A percentile compares a stretch with the other conserved stretches of the same genome.
phyloP scores from a whole-genome alignment of 345 rosid genomes.

The Trapa incisa region DNA sequence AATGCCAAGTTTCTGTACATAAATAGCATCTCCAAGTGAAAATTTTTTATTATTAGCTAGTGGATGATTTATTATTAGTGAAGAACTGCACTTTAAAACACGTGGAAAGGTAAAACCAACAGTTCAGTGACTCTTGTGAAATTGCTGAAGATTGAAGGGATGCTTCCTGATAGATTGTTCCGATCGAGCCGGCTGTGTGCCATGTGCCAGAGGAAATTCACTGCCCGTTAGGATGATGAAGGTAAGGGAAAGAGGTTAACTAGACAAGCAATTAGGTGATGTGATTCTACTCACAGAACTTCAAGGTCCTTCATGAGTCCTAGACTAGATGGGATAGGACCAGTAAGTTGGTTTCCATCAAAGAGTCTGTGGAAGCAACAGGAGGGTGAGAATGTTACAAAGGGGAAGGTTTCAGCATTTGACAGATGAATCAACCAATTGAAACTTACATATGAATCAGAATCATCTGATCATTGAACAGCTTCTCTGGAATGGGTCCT shows the following conservation, averaged over 20 bases:
- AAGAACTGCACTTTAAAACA: neutral
- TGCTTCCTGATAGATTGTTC: constrained; percentile 19
- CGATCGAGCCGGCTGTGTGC: constrained; percentile 30
- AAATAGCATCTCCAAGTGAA: neutral
- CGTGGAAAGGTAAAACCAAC: constrained; percentile 16
- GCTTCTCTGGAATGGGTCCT: constrained; percentile 23
- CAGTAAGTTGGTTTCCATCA: constrained; percentile 23
- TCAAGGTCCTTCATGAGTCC: constrained; percentile 17
- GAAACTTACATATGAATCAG: constrained; percentile 33
- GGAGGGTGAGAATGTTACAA: neutral
- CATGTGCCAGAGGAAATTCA: neutral
- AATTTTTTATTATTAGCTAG: neutral
- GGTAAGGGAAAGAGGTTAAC: neutral
- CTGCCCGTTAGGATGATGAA: neutral
- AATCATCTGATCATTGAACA: constrained; percentile 27
- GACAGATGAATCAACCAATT: neutral
- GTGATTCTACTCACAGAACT: constrained; percentile 27
- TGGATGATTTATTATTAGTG: neutral
- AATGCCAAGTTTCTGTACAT: constrained; percentile 24
- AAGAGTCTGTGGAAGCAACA: constrained; percentile 21
- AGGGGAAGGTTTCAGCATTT: neutral
- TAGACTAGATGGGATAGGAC: constrained; percentile 22
- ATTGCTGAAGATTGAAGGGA: constrained; percentile 19
- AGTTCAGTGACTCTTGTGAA: constrained; percentile 16
- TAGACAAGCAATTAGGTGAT: neutral